Conservation (phyloP, 2,329 filamentous ascomycete species). For the Botrytis squamosa region DNA sequence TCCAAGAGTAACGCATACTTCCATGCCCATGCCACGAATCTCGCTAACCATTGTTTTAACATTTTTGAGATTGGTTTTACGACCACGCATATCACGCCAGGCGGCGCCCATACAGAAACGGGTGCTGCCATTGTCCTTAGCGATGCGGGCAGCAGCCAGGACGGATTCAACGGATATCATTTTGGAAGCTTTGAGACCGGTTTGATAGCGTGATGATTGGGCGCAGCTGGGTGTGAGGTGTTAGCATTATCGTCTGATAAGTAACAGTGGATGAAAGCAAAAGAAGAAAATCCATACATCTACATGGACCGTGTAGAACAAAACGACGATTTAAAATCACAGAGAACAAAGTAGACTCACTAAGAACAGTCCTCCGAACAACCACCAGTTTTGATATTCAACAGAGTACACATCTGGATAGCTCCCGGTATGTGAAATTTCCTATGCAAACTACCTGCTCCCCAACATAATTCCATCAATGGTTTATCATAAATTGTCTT, state of each 20-base stretch:
- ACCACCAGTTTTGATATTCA: slow-evolving; percentile 95
- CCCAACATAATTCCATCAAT: slow-evolving; percentile 73
- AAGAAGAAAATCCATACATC: rapidly evolving
- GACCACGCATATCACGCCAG: slow-evolving; percentile 90
- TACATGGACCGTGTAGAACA: rapidly evolving
- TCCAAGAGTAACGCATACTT: slow-evolving; percentile 88
- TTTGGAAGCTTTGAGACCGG: slow-evolving; percentile 76
- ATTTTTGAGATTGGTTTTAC: slow-evolving; percentile 79
- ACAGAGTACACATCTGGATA: slow-evolving; percentile 89
- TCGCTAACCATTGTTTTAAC: slow-evolving; percentile 84
- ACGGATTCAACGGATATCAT: slow-evolving; percentile 79
- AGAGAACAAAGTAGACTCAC: slow-evolving; percentile 22
- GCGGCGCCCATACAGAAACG: slow-evolving; percentile 95
- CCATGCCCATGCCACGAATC: slow-evolving; percentile 79
- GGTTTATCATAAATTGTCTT: slow-evolving; percentile 78
- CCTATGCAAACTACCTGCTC: slow-evolving; percentile 72
- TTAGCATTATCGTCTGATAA: neutral
- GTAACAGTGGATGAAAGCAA: too few relatives aligned
- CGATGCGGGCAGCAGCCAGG: slow-evolving; percentile 71
- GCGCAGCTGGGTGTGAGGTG: slow-evolving; percentile 53
- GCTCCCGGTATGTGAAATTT: slow-evolving; percentile 81
- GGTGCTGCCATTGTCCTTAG: slow-evolving; percentile 81
- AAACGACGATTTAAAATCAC: neutral
- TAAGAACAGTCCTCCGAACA: slow-evolving; percentile 93
- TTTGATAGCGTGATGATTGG: slow-evolving; percentile 76